Evolutionary conservation across 2,329 filamentous ascomycete species (phyloP).

Genomic region (Pseudogymnoascus destructans): DNA sequence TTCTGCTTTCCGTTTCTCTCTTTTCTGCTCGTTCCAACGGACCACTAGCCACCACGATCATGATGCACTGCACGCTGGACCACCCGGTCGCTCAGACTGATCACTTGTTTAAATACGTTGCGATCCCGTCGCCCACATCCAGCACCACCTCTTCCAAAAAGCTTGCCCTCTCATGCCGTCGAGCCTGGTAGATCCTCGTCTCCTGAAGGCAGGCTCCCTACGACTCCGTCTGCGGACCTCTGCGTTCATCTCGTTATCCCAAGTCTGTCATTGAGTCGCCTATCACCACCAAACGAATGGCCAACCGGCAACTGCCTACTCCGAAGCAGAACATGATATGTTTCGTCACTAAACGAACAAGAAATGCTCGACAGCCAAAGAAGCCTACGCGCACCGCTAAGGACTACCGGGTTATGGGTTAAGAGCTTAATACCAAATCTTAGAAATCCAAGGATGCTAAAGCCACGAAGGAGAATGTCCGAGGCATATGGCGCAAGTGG

Average conservation of each 20-base stretch:
- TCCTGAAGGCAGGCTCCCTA: constrained; percentile 18
- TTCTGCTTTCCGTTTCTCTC: no score
- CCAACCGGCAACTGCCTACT: background rate
- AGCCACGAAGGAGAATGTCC: background rate
- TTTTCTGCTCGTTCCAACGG: no score
- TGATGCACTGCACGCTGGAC: no score
- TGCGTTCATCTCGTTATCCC: constrained; percentile 28
- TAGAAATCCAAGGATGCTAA: background rate
- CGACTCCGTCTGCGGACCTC: no score
- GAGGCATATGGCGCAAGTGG: background rate
- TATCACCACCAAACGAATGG: background rate
- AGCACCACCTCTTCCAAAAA: no score
- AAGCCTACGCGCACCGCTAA: background rate
- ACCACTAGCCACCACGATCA: no score
- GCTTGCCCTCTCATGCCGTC: no score
- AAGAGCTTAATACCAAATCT: background rate
- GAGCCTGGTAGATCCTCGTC: no score
- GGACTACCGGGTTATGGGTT: background rate
- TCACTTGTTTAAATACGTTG: no score
- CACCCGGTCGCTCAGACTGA: no score
- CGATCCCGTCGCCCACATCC: no score
- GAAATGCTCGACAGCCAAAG: background rate
- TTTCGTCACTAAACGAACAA: background rate
- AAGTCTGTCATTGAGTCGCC: background rate
- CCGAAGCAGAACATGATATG: background rate